phyloP scores from a whole-genome alignment of 257 asterid genomes.

The Coffea eugenioides region DNA sequence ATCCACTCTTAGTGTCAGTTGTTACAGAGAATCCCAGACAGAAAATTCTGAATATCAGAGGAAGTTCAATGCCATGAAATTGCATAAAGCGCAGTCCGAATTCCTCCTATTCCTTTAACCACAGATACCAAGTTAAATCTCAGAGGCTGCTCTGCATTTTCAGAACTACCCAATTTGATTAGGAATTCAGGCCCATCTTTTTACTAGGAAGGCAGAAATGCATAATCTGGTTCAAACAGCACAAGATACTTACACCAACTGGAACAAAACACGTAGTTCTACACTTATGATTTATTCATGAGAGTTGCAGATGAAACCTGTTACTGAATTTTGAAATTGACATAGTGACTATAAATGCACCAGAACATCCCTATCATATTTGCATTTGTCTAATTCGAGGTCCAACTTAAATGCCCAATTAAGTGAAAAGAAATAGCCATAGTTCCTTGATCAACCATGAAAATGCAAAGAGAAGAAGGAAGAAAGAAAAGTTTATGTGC shows the following conservation, averaged over 20 bases:
- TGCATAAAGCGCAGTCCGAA: background rate
- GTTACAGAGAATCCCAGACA: background rate
- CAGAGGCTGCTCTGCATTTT: too few species aligned
- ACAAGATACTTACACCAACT: too few species aligned
- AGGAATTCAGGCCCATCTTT: too few species aligned
- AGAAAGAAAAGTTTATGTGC: background rate
- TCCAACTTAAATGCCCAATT: background rate
- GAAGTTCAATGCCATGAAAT: background rate
- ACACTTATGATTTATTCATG: too few species aligned
- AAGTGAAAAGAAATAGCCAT: background rate
- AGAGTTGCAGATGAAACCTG: too few species aligned
- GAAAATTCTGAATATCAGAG: background rate
- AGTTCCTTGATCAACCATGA: background rate
- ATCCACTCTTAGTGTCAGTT: too few species aligned
- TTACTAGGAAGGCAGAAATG: too few species aligned
- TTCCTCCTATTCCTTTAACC: background rate
- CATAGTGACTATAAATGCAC: background rate
- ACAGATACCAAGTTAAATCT: too few species aligned
- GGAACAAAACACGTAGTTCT: too few species aligned
- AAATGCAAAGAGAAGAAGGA: background rate
- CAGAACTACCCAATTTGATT: too few species aligned
- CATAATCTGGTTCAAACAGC: too few species aligned
- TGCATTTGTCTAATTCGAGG: background rate
- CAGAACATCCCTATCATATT: background rate
- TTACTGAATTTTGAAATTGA: too few species aligned